Base-by-base conservation (phyloP, 176 grass and related monocot genomes). In the Puccinellia tenuiflora region DNA sequence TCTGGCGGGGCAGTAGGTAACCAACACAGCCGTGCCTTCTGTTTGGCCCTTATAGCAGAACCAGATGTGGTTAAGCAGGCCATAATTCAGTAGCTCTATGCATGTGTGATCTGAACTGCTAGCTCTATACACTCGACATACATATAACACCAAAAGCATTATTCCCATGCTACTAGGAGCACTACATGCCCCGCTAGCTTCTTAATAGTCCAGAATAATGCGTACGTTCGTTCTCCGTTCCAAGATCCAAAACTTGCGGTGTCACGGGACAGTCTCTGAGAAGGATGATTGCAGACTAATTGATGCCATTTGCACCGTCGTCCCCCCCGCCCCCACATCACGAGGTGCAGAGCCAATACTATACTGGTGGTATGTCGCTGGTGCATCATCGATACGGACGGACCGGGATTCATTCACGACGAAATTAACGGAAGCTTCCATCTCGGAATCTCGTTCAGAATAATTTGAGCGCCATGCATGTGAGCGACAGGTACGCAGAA, bases 171-270 rank as follows among this genome's bases (percentile, higher is more conserved):
- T 31, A 65, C 8, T 42, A 15, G 11, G 67, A 42, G 12, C 42
- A 57, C 24, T 28, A 4, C 25, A 61, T 24, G 57, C 3, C 7
- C 5, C 9, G 50, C n/a, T n/a, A n/a, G n/a, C 10, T 57, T 17
- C 9, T 21, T 76, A n/a, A n/a, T n/a, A n/a, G 55, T 15, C 45
- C 14, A 17, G 21, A 46, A 64, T 9, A 71, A 83, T 52, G 26
- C 3, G n/a, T n/a, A n/a, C n/a, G n/a, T n/a, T n/a, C n/a, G 8
- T 25, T 17, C 5, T 80, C 21, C 45, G 24, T 26, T 39, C 34
- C 35, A 14, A 77, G 88, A 86, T 90, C 83, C 88, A 55, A 47
- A 54, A 78, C 70, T 78, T 54, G 20, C 64, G 83, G 78, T 39
- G 78, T 51, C 42, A 82, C 52, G 42, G 34, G 54, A 31, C 10